A percentile compares a stretch with the other conserved stretches of the same genome.
Conservation (phyloP, 1,139 yeast genomes). For the Blastobotrys illinoisensis region DNA sequence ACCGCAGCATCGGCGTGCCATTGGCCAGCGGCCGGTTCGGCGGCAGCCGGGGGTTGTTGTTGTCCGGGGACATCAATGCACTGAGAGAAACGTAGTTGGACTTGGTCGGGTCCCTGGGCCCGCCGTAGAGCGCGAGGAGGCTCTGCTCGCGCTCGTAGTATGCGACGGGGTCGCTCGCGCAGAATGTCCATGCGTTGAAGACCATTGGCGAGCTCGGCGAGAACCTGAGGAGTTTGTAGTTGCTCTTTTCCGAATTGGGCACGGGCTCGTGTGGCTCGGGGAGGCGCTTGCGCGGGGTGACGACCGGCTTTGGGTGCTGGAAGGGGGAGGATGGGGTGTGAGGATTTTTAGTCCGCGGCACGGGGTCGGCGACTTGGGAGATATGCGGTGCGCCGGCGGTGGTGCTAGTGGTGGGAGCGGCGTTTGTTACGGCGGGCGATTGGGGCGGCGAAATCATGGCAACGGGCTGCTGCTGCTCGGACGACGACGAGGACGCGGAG, state of each 20-base stretch:
- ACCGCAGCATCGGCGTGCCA: background rate
- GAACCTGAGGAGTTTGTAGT: constrained; percentile 18
- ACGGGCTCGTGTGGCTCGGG: background rate
- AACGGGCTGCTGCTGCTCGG: background rate
- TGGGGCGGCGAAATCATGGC: background rate
- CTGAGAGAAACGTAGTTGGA: constrained; percentile 23
- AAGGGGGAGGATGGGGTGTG: background rate
- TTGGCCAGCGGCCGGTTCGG: constrained; percentile 5
- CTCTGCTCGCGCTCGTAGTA: constrained; percentile 28
- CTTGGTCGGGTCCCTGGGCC: constrained; percentile 30
- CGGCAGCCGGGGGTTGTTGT: constrained; percentile 11
- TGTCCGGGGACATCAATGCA: constrained; percentile 8
- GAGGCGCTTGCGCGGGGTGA: background rate
- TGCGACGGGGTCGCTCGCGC: constrained; percentile 27
- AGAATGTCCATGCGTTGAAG: constrained; percentile 27
- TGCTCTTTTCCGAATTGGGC: background rate
- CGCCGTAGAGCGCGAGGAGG: constrained; percentile 24
- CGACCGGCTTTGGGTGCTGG: background rate
- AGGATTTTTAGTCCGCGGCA: background rate
- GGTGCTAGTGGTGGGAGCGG: background rate
- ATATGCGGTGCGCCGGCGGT: background rate
- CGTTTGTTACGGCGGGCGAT: background rate
- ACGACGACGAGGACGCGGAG: background rate
- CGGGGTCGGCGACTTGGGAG: background rate
- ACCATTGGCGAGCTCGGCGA: constrained; percentile 19